These are phyloP conservation scores for Apiospora arundinis DNA, from an alignment of 2,329 filamentous ascomycete species.

Conservation along the genomic window DNA sequence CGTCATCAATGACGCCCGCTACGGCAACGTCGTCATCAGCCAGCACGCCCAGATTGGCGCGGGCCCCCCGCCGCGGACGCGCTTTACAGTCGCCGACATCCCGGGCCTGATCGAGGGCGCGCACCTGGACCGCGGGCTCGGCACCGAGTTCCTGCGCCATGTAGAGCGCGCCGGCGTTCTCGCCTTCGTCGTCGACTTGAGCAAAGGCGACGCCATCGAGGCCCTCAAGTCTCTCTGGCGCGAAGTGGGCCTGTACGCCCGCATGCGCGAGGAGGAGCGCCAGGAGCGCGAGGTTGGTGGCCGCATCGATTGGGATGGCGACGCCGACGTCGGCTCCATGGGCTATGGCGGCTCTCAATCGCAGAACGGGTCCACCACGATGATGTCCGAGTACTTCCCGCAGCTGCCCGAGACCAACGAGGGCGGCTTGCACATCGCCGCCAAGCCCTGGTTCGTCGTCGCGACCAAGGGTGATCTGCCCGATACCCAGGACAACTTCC, in stretches of 20 bases:
- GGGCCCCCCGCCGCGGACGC: conserved; percentile 66
- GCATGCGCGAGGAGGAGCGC: conserved; percentile 78
- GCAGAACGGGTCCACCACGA: conserved; percentile 31
- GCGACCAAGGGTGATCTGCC: conserved; percentile 90
- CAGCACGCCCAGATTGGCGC: conserved; percentile 32
- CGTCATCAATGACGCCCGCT: conserved; percentile 42
- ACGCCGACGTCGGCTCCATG: conserved; percentile 45
- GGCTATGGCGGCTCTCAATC: conserved; percentile 26
- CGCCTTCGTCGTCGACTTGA: conserved; percentile 91
- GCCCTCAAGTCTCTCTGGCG: conserved; percentile 86
- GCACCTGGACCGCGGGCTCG: conserved; percentile 88
- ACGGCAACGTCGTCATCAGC: conserved; percentile 38
- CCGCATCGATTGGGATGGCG: conserved; percentile 64
- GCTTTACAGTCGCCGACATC: conserved; percentile 95
- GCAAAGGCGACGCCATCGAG: conserved; percentile 76
- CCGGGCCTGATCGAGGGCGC: conserved; percentile 92
- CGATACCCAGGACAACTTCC: conserved; percentile 80
- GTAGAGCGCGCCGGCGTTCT: conserved; percentile 93
- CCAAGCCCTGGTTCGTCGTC: conserved; percentile 96
- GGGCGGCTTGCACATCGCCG: conserved; percentile 71
- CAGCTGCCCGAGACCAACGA: conserved; percentile 29
- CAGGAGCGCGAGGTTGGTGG: conserved; percentile 65
- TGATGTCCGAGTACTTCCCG: conserved; percentile 39
- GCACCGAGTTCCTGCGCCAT: conserved; percentile 90
- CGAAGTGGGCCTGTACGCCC: conserved; percentile 86